Evolutionary conservation across 2,329 filamentous ascomycete genomes (phyloP).

Genomic region (Colletotrichum higginsianum): DNA sequence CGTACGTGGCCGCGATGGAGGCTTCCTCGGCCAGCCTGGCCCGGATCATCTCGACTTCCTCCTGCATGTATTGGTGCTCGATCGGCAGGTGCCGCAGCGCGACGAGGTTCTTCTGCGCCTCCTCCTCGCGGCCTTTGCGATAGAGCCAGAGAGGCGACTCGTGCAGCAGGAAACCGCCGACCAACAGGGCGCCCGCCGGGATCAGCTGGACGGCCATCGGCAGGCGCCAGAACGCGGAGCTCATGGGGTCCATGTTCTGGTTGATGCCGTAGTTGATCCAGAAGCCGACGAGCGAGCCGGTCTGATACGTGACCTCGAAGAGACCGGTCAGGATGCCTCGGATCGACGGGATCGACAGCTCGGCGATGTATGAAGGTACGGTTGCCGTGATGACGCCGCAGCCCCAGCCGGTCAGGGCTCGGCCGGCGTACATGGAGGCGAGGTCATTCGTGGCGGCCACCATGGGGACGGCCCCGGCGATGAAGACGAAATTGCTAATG

Average conservation of each 20-base stretch:
- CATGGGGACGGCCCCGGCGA: constrained; percentile 61
- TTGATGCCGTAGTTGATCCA: constrained; percentile 64
- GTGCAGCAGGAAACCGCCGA: constrained; percentile 59
- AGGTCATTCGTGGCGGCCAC: constrained; percentile 58
- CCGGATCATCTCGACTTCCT: constrained; percentile 64
- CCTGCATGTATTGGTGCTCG: constrained; percentile 59
- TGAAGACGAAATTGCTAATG: constrained; percentile 60
- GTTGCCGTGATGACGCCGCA: constrained; percentile 71
- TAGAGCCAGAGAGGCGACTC: constrained; percentile 46
- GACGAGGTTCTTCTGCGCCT: constrained; percentile 54
- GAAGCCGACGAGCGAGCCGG: constrained; percentile 67
- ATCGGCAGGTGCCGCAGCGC: constrained; percentile 61
- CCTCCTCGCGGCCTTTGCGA: constrained; percentile 42
- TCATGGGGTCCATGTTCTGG: constrained; percentile 53
- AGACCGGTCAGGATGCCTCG: constrained; percentile 71
- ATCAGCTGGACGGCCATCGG: constrained; percentile 64
- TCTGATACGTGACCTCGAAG: constrained; percentile 68
- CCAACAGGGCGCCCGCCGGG: constrained; percentile 59
- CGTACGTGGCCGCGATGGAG: constrained; percentile 51
- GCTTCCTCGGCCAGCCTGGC: constrained; percentile 54
- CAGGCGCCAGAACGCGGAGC: constrained; percentile 60
- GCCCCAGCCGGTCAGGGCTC: constrained; percentile 71
- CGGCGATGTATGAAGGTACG: constrained; percentile 75
- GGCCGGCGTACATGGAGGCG: constrained; percentile 65
- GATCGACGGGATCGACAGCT: constrained; percentile 71